Percentiles rank a stretch among this genome's conserved stretches.
Conservation (phyloP, 2,329 filamentous ascomycete species). For the Beauveria varroae region DNA sequence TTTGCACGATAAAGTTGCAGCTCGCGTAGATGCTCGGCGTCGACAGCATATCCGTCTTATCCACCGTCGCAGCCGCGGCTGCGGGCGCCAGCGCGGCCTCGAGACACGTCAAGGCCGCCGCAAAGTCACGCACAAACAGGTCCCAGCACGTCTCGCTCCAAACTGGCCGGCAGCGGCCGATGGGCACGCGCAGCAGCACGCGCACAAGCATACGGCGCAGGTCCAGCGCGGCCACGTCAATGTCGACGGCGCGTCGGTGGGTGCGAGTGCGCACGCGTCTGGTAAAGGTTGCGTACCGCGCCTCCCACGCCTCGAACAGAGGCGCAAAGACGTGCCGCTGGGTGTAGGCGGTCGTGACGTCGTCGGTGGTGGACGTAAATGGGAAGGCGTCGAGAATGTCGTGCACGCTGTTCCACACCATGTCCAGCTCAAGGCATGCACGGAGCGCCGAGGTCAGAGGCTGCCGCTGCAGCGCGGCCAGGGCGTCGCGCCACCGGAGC, state of each 20-base stretch:
- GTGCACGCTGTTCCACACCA: conserved; percentile 2
- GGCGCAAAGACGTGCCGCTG: not conserved
- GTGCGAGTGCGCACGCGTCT: too few species aligned
- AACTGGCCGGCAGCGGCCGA: not conserved
- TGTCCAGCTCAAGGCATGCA: not conserved
- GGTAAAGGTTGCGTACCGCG: not conserved
- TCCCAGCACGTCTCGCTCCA: not conserved
- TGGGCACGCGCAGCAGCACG: not conserved
- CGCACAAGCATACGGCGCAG: not conserved
- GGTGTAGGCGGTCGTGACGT: not conserved
- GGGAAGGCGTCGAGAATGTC: not conserved
- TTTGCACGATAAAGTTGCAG: not conserved
- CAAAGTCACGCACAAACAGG: not conserved
- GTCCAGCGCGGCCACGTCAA: not conserved
- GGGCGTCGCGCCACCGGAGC: not conserved
- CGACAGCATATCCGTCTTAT: not conserved
- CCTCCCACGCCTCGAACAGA: not conserved
- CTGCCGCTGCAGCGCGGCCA: not conserved
- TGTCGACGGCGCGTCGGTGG: not conserved
- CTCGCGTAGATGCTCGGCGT: not conserved
- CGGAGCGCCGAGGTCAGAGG: not conserved
- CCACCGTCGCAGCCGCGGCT: too few species aligned
- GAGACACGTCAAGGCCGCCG: not conserved
- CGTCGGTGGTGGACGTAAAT: not conserved
- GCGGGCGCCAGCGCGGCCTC: not conserved